Evolutionary conservation across 1,284 basidiomycete species (phyloP).

Genomic region (Apiotrichum akiyoshidainum): DNA sequence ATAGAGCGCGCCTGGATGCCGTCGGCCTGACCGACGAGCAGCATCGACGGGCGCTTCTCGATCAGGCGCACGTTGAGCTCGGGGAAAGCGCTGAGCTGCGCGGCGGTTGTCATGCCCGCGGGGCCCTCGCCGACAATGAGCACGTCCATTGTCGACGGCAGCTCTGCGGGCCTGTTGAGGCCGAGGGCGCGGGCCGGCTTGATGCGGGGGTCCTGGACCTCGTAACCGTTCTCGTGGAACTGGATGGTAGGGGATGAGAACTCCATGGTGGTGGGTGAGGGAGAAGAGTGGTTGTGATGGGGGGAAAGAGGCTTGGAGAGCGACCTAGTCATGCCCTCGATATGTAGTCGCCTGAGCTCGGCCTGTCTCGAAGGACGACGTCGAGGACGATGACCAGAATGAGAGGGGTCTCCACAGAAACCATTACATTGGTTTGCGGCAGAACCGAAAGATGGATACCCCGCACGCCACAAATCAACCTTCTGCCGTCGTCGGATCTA

Average conservation of each 20-base stretch:
- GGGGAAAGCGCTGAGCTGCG: slow-evolving; percentile 10
- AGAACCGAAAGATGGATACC: too few relatives aligned
- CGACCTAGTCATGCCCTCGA: too few relatives aligned
- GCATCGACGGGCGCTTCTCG: slow-evolving; percentile 10
- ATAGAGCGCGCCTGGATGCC: slow-evolving; percentile 12
- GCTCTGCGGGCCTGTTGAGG: background rate
- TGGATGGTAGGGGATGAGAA: slow-evolving; percentile 6
- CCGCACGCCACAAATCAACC: too few relatives aligned
- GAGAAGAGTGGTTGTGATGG: too few relatives aligned
- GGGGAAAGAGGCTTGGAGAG: too few relatives aligned
- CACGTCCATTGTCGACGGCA: slow-evolving; percentile 8
- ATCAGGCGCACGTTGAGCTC: slow-evolving; percentile 10
- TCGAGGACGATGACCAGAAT: too few relatives aligned
- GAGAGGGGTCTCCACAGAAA: too few relatives aligned
- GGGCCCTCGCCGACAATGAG: slow-evolving; percentile 15
- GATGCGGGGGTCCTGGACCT: slow-evolving; percentile 3
- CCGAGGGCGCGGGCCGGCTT: slow-evolving; percentile 3
- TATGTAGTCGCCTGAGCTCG: too few relatives aligned
- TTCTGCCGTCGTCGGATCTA: too few relatives aligned
- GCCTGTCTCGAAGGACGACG: too few relatives aligned
- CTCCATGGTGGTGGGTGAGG: slow-evolving; percentile 5
- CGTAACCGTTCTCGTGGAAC: slow-evolving; percentile 14
- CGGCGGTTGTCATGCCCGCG: slow-evolving; percentile 8
- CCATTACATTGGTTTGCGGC: too few relatives aligned
- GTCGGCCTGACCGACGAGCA: slow-evolving; percentile 11